These are phyloP conservation scores for Gracilaria caudata DNA, from an alignment of 23 red algal genomes.

Conservation along the genomic window DNA sequence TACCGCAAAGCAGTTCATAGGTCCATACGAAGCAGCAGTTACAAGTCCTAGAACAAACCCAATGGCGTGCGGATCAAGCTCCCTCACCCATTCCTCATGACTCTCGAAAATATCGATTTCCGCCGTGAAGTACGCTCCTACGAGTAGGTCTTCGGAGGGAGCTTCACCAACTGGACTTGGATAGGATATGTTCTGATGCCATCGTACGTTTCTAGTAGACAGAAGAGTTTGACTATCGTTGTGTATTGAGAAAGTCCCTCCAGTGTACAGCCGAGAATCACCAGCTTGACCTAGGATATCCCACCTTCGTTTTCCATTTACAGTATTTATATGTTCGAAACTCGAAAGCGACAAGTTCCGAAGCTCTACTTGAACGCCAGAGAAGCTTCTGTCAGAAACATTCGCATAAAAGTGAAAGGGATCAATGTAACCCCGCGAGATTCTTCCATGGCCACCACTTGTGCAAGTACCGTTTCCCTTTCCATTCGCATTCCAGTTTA, in stretches of 20 bases:
- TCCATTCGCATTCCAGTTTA: constrained; percentile 65
- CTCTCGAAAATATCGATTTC: constrained; percentile 53
- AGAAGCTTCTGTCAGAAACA: constrained; percentile 28
- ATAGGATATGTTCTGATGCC: constrained; percentile 81
- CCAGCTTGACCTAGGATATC: constrained; percentile 62
- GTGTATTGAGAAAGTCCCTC: constrained; percentile 42
- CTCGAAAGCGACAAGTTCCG: constrained; percentile 44
- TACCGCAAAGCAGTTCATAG: constrained; percentile 30
- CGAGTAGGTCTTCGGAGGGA: neutral
- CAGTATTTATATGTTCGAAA: constrained; percentile 77
- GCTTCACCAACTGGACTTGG: constrained; percentile 63
- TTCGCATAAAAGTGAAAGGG: constrained; percentile 45
- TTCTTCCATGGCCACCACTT: constrained; percentile 60
- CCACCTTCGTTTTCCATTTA: constrained; percentile 38
- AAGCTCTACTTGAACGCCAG: constrained; percentile 26
- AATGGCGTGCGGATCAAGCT: constrained; percentile 49
- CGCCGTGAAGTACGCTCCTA: constrained; percentile 66
- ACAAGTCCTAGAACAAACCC: constrained; percentile 62
- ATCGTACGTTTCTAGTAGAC: constrained; percentile 47
- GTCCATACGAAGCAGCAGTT: constrained; percentile 40
- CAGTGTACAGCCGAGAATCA: constrained; percentile 53
- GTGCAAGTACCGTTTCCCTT: constrained; percentile 54
- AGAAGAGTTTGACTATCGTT: constrained; percentile 30
- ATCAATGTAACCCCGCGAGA: constrained; percentile 63
- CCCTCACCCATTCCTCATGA: constrained; percentile 60